Base-by-base conservation (phyloP, 2,329 filamentous ascomycete species). In the Microdochium nivale region DNA sequence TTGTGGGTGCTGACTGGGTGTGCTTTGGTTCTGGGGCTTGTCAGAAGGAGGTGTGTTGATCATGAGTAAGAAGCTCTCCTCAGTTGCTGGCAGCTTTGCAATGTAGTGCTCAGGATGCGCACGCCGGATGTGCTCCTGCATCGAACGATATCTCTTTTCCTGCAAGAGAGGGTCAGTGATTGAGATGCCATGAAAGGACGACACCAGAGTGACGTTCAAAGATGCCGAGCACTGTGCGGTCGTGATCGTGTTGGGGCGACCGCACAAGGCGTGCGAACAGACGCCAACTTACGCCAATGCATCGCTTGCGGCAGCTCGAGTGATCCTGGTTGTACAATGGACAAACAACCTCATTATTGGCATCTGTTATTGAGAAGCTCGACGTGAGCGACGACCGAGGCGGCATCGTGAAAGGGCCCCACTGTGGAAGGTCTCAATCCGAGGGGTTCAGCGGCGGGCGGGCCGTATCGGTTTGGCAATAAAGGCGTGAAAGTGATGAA, bases 61-160 rank as follows among this genome's bases (percentile, higher is more conserved):
- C 94, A 97, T 97, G 68, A 96, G 78, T 65, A 88, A 77, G 72
- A 99, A 96, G 83, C 90, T 96, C 73, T 97, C 92, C 71, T 96
- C 92, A 61, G 92, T 99, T 48, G 94, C 94, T 59, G 94, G 92
- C 62, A 97, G 87, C 80, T 97, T 96, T 49, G 94, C 86, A 62
- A 99, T 95, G 74, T 97, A 97, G 70, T 96, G 87, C 69, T 95
- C 90, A 55, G 92, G 92, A 69, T 99, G 94, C 60, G 94, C 92
- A 70, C 94, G 86, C 63, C 94, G 89, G 65, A 99, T 97, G 67
- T 99, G 94, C 80, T 99, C 94, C 73, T 97, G 94, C 90, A 99
- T 97, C 57, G 92, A 97, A 70, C 94, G 90, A 75, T 91, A 99
- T 60, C 89, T 83, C 73, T 95, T 95, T 76, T 95, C 90, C 90